Base-by-base conservation (phyloP, 1,284 basidiomycete species). In the Stygiomarasmius scandens region DNA sequence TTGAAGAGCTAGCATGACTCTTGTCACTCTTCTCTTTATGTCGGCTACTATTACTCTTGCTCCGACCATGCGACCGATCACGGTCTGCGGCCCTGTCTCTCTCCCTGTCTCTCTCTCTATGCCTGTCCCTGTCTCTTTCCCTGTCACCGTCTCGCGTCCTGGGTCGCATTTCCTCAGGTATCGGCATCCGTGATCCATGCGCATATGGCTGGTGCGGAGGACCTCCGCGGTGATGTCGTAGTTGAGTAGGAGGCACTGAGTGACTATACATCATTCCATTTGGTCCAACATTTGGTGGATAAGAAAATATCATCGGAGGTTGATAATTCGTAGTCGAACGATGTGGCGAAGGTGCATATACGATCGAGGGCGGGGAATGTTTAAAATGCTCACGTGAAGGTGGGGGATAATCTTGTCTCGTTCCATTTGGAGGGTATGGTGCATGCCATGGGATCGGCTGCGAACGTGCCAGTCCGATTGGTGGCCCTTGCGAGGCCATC, bases 231-330 rank as follows among this genome's bases (percentile, higher is more conserved):
- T 44, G 49, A 47, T 48, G 51, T n/a, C 48, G 60, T 32, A 48
- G 41, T 45, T 52, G 53, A 36, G 50, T 64, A 14, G 73, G 66
- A 44, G 72, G 75, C 4, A 79, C 76, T n/a, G 81, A 83, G 58
- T 83, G 79, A 51, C 81, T 83, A 62, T 83, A 79, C 6, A 77
- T 78, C 72, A 84, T 77, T 2, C 82, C 77, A 54, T 79, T 75
- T 0, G 78, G 77, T 12, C 73, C 76, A 68, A 72, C 73, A 60
- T 69, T 78, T 56, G 74, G 82, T 56, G 70, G 79, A 63, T 73
- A 77, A 61, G 74, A 76, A 67, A 64, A 79, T 63, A 83, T 77
- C 1, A 75, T 72, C n/a, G 81, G 81, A 20, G 83, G 81, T 6
- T 77, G 67, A 60, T 83, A 84, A 60, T 77, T 76, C 50, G 78